Base-by-base conservation (phyloP, 2,329 filamentous ascomycete species). In the Akanthomyces uredinophilus region DNA sequence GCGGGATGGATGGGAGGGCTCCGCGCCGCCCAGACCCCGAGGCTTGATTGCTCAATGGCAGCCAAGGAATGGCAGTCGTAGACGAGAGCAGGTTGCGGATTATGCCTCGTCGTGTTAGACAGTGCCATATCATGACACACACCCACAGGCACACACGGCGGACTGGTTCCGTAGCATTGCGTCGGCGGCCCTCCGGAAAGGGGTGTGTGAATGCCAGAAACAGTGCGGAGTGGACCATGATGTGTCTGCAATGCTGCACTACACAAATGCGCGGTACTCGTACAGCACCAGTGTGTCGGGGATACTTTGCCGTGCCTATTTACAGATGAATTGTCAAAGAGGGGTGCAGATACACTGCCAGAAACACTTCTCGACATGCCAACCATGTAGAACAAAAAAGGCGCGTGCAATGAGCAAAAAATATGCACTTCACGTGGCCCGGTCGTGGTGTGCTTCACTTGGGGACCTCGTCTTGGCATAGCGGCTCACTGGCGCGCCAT, bases 181-280 rank as follows among this genome's bases (percentile, higher is more conserved):
- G n/a, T 32, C 32, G 29, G 27, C 46, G 22, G n/a, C 50, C 14
- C 32, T 47, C 5, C 22, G 20, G 14, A 35, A 35, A 35, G 32
- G n/a, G 50, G 32, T 11, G 50, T 32, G 50, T 35, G 32, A 39
- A 52, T 41, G 24, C 39, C n/a, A 39, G 27, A 35, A 16, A 41
- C 18, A 22, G 44, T 41, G 56, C 52, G 47, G 56, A 43, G 4
- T 22, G 10, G 54, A 32, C 18, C 39, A 52, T 59, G 41, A 20
- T 24, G 24, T n/a, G 44, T 58, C 27, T 57, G 41, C 41, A 37
- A 57, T n/a, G 24, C 56, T 16, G 35, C 47, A 29, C 47, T 32
- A 47, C 56, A 60, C 56, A 51, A 60, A 51, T 60, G 56, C 56
- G 54, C 43, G 54, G 18, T 47, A 46, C 54, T 57, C 47, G 56